A percentile compares a stretch with the other conserved stretches of the same genome.
phyloP scores from a whole-genome alignment of 495 filamentous ascomycete species.

The Parmelia sp. region DNA sequence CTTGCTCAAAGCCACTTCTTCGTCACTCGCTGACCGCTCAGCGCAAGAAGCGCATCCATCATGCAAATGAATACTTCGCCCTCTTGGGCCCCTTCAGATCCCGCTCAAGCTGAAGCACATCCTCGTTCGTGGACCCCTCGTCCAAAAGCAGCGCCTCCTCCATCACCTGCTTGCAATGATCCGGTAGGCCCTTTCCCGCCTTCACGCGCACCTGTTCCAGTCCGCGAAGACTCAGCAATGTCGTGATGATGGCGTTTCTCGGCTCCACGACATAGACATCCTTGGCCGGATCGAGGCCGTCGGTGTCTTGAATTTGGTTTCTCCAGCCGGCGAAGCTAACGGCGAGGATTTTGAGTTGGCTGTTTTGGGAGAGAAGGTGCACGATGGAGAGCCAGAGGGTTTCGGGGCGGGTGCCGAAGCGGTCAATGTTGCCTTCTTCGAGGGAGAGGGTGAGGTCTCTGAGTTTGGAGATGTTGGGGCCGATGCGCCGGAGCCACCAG shows the following conservation, averaged over 20 bases:
- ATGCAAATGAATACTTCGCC: neutral
- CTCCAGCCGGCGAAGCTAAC: constrained; percentile 9
- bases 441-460: neutral
- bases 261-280: neutral
- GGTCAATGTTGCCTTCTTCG: neutral
- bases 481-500: constrained; percentile 20
- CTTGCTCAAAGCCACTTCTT: neutral
- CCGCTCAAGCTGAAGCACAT: neutral
- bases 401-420: constrained; percentile 1
- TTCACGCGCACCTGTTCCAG: accelerated
- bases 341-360: neutral
- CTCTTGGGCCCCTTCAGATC: neutral
- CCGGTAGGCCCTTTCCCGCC: neutral
- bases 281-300: neutral
- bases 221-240: constrained; percentile 2
- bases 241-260: neutral
- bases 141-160: neutral
- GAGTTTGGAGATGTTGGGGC: constrained; percentile 11
- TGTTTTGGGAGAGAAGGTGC: constrained; percentile 7
- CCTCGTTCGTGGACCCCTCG: neutral
- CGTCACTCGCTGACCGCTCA: too few relatives aligned
- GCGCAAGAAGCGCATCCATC: too few relatives aligned
- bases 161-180: neutral
- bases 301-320: neutral
- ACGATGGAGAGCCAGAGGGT: constrained; percentile 11